A percentile compares a stretch with the other conserved stretches of the same genome.
These are phyloP conservation scores for Dioscorea zingiberensis DNA, from an alignment of 106 monocot species.

Conservation along the genomic window DNA sequence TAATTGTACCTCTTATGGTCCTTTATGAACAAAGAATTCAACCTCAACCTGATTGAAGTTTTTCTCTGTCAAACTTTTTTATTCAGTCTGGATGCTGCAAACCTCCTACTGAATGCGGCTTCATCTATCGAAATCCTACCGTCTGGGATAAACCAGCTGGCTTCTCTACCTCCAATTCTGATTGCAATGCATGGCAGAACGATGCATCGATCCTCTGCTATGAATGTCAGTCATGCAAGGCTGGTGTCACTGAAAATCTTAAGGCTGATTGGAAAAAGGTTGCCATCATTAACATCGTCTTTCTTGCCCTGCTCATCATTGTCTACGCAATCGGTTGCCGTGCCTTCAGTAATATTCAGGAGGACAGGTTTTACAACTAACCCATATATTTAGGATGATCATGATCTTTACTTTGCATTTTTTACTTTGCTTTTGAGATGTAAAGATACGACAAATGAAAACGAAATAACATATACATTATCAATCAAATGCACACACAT, in stretches of 20 bases:
- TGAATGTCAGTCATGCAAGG: not conserved
- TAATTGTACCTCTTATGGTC: too few relatives aligned
- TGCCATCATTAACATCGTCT: conserved; percentile 4
- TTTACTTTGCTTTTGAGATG: not conserved
- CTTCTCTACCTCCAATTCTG: not conserved
- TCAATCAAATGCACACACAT: not conserved
- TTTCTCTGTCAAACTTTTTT: not conserved
- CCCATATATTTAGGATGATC: not conserved
- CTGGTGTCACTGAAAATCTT: not conserved
- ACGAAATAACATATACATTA: not conserved
- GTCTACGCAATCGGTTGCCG: conserved; percentile 1
- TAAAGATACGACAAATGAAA: not conserved
- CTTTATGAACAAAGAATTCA: not conserved
- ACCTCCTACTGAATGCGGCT: not conserved
- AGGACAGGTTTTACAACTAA: not conserved
- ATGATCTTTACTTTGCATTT: not conserved
- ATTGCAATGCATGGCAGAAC: conserved; percentile 3
- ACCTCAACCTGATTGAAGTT: not conserved
- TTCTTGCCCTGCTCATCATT: not conserved
- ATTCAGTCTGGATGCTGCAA: conserved; percentile 1
- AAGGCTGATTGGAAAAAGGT: conserved; percentile 1
- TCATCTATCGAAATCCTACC: not conserved
- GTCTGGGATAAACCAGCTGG: not conserved
- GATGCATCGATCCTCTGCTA: not conserved
- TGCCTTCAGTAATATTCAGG: not conserved